Percentiles rank a stretch among this genome's conserved stretches.
phyloP scores from a whole-genome alignment of 495 filamentous ascomycete genomes.

The Aspergillus steynii region DNA sequence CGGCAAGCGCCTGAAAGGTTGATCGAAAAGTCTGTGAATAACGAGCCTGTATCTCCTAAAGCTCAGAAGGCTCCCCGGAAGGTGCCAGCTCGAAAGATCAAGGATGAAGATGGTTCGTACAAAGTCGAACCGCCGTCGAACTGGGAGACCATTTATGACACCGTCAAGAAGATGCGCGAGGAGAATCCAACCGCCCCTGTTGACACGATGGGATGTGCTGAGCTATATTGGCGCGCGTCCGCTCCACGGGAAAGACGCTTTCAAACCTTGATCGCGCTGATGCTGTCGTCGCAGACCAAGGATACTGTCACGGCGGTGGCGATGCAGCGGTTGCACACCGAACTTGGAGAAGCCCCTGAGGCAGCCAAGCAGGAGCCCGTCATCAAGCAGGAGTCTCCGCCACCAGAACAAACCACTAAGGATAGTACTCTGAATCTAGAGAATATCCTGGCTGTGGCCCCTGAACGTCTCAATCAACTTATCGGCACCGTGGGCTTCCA shows the following conservation, averaged over 20 bases:
- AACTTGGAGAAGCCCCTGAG: conserved; percentile 54
- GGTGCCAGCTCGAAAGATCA: conserved; percentile 64
- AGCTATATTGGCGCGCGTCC: conserved; percentile 53
- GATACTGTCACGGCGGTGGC: conserved; percentile 89
- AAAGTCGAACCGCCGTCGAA: conserved; percentile 68
- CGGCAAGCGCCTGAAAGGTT: conserved; percentile 5
- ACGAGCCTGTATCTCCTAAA: conserved; percentile 27
- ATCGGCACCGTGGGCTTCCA: conserved; percentile 91
- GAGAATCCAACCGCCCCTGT: conserved; percentile 77
- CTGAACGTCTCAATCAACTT: conserved; percentile 69
- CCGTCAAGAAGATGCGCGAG: conserved; percentile 76
- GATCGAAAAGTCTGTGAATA: conserved; percentile 21
- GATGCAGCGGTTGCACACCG: conserved; percentile 74
- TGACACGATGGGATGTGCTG: conserved; percentile 96
- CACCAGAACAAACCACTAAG: conserved; percentile 38
- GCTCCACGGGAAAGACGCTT: conserved; percentile 67
- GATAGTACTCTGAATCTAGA: conserved; percentile 66
- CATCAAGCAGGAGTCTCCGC: conserved; percentile 19
- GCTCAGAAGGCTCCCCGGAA: conserved; percentile 45
- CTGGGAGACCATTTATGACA: conserved; percentile 82
- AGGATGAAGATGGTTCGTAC: conserved; percentile 53
- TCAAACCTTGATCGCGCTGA: conserved; percentile 87
- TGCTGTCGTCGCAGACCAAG: conserved; percentile 97
- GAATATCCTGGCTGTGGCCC: conserved; percentile 73
- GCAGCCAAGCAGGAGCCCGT: conserved; percentile 2